Conservation (phyloP, 1,284 basidiomycete species). For the Pseudozyma flocculosa region DNA sequence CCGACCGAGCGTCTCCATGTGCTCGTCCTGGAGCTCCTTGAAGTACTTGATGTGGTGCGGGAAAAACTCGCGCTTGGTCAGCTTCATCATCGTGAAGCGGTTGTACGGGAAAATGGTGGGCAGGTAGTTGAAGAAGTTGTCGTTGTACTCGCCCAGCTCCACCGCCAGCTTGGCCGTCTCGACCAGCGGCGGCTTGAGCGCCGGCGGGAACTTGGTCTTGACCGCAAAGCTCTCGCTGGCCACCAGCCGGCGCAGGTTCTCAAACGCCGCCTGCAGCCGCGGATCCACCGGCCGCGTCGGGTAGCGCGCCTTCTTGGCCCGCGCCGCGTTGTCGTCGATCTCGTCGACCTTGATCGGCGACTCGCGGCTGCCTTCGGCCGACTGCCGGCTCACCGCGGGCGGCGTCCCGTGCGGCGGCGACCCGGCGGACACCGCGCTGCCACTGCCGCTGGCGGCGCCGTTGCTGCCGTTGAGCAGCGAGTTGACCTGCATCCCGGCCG, state of each 20-base stretch:
- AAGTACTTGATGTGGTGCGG: constrained; percentile 47
- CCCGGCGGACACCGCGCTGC: too few species aligned
- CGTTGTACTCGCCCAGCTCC: constrained; percentile 80
- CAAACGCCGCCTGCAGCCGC: constrained; percentile 68
- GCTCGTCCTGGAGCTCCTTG: constrained; percentile 46
- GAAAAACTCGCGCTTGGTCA: constrained; percentile 55
- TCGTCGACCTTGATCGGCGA: constrained; percentile 64
- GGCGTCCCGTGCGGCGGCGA: constrained; percentile 13
- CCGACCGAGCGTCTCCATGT: constrained; percentile 33
- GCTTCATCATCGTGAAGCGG: constrained; percentile 66
- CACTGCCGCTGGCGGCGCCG: constrained; percentile 21
- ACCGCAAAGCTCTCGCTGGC: constrained; percentile 52
- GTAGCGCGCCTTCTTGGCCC: constrained; percentile 42
- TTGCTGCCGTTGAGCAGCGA: constrained; percentile 22
- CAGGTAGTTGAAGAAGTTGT: constrained; percentile 85
- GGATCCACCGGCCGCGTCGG: constrained; percentile 63
- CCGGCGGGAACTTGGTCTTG: constrained; percentile 84
- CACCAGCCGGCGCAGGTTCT: constrained; percentile 68
- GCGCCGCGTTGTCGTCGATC: constrained; percentile 62
- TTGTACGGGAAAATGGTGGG: constrained; percentile 87
- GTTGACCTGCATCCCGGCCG: constrained; percentile 32
- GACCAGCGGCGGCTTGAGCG: constrained; percentile 72
- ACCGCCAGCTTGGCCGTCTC: constrained; percentile 77
- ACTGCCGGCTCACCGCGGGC: constrained; percentile 19
- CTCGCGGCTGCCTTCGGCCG: constrained; percentile 63